These are phyloP conservation scores for Phalaenopsis aphrodite DNA, from an alignment of 106 monocot species.

Conservation along the genomic window DNA sequence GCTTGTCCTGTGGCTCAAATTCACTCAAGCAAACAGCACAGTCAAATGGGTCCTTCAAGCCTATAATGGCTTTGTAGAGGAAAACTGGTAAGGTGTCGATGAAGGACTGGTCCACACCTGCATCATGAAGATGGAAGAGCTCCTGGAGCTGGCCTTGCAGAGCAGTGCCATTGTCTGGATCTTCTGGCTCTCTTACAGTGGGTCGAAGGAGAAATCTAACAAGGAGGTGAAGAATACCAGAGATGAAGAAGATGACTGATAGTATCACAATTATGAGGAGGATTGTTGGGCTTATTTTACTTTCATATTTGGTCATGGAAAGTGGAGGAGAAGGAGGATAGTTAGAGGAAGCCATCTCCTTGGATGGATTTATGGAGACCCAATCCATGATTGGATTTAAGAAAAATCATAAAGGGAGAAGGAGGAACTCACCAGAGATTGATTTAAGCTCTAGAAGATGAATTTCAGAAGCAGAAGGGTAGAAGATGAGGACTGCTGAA, in stretches of 20 bases:
- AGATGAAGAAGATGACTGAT: slow-evolving; percentile 74
- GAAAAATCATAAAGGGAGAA: slow-evolving; percentile 1
- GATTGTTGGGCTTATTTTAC: slow-evolving; percentile 62
- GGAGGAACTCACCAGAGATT: not conserved
- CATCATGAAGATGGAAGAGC: slow-evolving; percentile 94
- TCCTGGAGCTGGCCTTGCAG: slow-evolving; percentile 95
- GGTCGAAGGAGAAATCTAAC: slow-evolving; percentile 54
- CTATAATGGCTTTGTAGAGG: slow-evolving; percentile 77
- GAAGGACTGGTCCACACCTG: slow-evolving; percentile 88
- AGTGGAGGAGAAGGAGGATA: slow-evolving; percentile 20
- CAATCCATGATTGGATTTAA: not conserved
- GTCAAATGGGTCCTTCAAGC: slow-evolving; percentile 84
- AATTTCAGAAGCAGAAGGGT: not conserved
- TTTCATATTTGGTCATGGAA: slow-evolving; percentile 12
- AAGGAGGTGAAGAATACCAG: slow-evolving; percentile 71
- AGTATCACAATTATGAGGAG: slow-evolving; percentile 65
- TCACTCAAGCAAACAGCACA: slow-evolving; percentile 95
- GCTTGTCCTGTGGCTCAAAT: slow-evolving; percentile 81
- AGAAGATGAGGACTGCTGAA: not conserved
- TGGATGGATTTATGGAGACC: slow-evolving; percentile 4
- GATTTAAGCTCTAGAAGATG: not conserved
- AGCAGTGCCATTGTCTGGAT: slow-evolving; percentile 34
- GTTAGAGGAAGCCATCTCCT: not conserved
- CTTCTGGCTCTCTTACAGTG: slow-evolving; percentile 31
- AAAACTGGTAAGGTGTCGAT: slow-evolving; percentile 92